A percentile compares a stretch with the other conserved stretches of the same genome.
Evolutionary conservation across 2,329 filamentous ascomycete genomes (phyloP).

Genomic region (Monilinia fructicola): DNA sequence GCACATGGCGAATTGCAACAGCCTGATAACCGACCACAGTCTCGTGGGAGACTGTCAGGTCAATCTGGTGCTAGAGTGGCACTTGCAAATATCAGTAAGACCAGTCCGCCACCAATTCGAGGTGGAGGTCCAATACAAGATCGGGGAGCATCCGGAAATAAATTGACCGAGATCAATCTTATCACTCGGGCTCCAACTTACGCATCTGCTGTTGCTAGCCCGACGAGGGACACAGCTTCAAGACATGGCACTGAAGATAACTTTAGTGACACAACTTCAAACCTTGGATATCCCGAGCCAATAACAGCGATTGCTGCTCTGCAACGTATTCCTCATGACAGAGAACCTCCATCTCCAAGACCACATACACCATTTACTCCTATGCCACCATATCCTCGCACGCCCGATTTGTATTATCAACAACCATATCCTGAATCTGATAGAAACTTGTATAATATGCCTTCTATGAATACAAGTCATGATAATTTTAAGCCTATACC

Average conservation of each 20-base stretch:
- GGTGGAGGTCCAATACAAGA: constrained; percentile 38
- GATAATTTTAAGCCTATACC: neutral
- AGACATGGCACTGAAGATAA: constrained; percentile 23
- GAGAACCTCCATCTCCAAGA: neutral
- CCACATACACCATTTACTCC: constrained; percentile 12
- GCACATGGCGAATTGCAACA: constrained; percentile 34
- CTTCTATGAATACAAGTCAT: constrained; percentile 19
- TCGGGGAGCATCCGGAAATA: constrained; percentile 27
- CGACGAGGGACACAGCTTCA: constrained; percentile 31
- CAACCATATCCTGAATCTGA: constrained; percentile 5
- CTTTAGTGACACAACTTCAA: constrained; percentile 26
- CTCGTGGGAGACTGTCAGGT: constrained; percentile 36
- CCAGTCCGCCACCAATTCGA: constrained; percentile 41
- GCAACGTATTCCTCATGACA: constrained; percentile 17
- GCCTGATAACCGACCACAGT: constrained; percentile 28
- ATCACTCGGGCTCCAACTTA: constrained; percentile 38
- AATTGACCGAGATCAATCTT: constrained; percentile 31
- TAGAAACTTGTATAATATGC: constrained; percentile 1
- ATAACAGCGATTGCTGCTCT: constrained; percentile 17
- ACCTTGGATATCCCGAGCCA: constrained; percentile 24
- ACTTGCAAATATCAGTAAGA: constrained; percentile 46
- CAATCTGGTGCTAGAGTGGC: constrained; percentile 45
- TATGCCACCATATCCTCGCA: constrained; percentile 26
- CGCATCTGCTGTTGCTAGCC: constrained; percentile 34
- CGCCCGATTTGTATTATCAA: constrained; percentile 21